Evolutionary conservation across 768 basidiomycete species (phyloP), one percentile per base, ranked within the genome.

Genomic region (Pleurotus giganteus): DNA sequence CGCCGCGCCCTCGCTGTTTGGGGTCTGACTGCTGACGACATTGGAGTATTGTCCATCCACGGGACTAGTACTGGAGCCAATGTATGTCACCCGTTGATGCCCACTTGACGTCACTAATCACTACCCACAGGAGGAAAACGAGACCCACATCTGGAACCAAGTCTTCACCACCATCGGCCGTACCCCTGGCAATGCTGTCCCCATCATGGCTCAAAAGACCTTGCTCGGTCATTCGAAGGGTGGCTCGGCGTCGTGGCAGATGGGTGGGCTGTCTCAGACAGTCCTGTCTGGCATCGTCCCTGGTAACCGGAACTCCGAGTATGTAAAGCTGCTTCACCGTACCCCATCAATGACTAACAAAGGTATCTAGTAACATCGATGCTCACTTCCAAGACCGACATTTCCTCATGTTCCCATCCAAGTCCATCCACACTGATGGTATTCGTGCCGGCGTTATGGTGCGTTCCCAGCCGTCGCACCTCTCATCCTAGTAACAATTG

Each of bases 171-270:
- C 84, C 39, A 86, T 98, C 60, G 84, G 85, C 36, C 92, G 97
- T 58, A 91, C 93, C 5, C 84, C 86, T 34, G 96, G 97, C 52
- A 98, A 98, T 69, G 94, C 95, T n/a, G 87, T 96, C 44, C 97
- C 97, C 4, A 86, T 97, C 65, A 89, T 98, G 70, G 94, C 97
- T 2, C 97, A 98, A 72, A 99, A 99, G 82, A 93, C 89, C 69
- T 79, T 99, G 47, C 88, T 96, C 27, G 97, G 97, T 57, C 96
- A 99, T 68, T 88, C 96, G 9, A 99, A 99, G 79, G 97, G 97
- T 70, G 97, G 96, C 57, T 92, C 97, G n/a, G 96, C 96, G 53
- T 91, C 94, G 1, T 98, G 94, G 96, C 92, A 94, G 73, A 84
- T 97, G 80, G 88, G 86, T 63, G 97, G 97, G 61, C 78, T 98